A percentile compares a stretch with the other conserved stretches of the same genome.
These are phyloP conservation scores for Magnolia kwangsiensis DNA, from an alignment of 164 flowering plant species.

Conservation along the genomic window DNA sequence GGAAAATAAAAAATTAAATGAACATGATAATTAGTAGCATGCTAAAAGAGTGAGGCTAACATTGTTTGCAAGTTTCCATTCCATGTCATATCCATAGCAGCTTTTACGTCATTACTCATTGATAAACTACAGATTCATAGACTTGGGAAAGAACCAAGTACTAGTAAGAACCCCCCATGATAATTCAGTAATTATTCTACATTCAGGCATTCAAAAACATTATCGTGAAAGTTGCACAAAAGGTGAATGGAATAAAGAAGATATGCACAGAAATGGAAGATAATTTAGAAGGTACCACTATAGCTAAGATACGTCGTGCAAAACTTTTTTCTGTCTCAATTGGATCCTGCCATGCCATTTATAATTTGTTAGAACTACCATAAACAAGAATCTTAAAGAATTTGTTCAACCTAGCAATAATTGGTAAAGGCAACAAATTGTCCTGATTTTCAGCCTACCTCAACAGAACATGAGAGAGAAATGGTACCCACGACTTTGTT, in stretches of 20 bases:
- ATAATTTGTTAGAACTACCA: conserved; percentile 4
- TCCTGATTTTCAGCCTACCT: conserved; percentile 43
- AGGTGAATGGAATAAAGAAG: neutral
- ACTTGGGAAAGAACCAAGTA: conserved; percentile 2
- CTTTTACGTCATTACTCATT: neutral
- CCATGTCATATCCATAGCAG: neutral
- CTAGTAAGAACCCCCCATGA: neutral
- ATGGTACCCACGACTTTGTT: conserved; percentile 57
- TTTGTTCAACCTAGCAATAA: neutral
- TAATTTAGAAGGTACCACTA: conserved; percentile 56
- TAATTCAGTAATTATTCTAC: neutral
- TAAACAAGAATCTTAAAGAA: neutral
- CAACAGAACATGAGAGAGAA: conserved; percentile 62
- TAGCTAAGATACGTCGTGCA: conserved; percentile 74
- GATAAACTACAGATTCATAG: neutral
- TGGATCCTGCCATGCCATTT: conserved; percentile 60
- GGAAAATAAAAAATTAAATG: neutral
- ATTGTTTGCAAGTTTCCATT: neutral
- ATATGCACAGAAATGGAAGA: neutral
- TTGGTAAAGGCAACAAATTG: neutral
- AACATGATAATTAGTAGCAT: neutral
- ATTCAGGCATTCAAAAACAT: neutral
- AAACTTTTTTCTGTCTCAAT: conserved; percentile 78
- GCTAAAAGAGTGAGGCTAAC: neutral
- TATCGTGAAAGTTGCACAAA: neutral